Percentiles rank a stretch among this genome's conserved stretches.
Evolutionary conservation across 371 early-diverging fungal species (phyloP).

Genomic region (Circinella minor): DNA sequence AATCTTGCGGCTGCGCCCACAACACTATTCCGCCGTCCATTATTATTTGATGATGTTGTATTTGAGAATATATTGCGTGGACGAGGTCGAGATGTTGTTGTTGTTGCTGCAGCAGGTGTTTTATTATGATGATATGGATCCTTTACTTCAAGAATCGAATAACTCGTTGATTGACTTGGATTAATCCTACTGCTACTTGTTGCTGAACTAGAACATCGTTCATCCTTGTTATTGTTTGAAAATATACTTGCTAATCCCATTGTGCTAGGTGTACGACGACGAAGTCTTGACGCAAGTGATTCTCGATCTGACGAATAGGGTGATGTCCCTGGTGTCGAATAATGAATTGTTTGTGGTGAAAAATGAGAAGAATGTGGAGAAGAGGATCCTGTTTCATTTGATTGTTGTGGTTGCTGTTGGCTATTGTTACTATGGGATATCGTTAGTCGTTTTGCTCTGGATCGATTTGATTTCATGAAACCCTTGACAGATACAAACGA

Average conservation of each 20-base stretch:
- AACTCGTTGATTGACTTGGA: conserved; percentile 26
- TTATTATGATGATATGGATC: conserved; percentile 2
- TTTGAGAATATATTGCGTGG: too few species aligned
- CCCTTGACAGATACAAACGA: conserved; percentile 40
- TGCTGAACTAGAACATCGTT: not conserved
- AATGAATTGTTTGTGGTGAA: conserved; percentile 18
- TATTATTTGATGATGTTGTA: too few species aligned
- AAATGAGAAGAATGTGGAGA: conserved; percentile 1
- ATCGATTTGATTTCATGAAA: conserved; percentile 18
- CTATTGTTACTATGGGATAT: conserved; percentile 2
- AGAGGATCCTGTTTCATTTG: too few species aligned
- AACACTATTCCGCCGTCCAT: conserved; percentile 28
- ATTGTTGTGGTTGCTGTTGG: conserved; percentile 1
- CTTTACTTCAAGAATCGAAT: conserved; percentile 24
- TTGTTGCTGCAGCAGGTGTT: not conserved
- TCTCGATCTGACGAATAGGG: conserved; percentile 15
- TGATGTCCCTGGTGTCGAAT: conserved; percentile 14
- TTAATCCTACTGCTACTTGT: conserved; percentile 1
- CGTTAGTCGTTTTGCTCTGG: conserved; percentile 23
- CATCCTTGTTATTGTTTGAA: conserved; percentile 6
- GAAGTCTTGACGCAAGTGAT: conserved; percentile 24
- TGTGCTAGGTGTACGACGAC: conserved; percentile 31
- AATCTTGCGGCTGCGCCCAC: conserved; percentile 31
- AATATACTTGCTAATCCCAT: conserved; percentile 29
- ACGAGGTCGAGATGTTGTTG: not conserved